A percentile compares a stretch with the other conserved stretches of the same genome.
Evolutionary conservation across 2,329 filamentous ascomycete genomes (phyloP).

Genomic region (Penicillium oxalicum): DNA sequence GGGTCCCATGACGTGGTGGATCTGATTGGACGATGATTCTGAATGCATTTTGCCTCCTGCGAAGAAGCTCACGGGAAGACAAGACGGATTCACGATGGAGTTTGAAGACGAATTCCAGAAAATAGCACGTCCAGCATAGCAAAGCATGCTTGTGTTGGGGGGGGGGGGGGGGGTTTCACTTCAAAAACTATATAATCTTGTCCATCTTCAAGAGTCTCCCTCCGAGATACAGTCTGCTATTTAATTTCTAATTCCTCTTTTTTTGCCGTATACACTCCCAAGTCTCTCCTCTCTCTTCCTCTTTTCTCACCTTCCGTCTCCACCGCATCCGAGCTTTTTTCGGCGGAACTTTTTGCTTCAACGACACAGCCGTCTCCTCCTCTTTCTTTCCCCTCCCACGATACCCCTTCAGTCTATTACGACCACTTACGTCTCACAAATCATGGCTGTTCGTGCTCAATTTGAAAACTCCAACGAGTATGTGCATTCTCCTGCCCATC

Average conservation of each 20-base stretch:
- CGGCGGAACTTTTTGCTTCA: neutral
- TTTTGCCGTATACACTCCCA: neutral
- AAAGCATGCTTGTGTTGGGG: too few relatives aligned
- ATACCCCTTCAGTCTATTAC: constrained; percentile 1
- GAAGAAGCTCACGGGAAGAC: too few relatives aligned
- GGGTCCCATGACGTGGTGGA: too few relatives aligned
- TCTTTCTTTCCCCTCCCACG: constrained; percentile 1
- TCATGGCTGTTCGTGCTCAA: constrained; percentile 45
- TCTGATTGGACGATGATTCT: too few relatives aligned
- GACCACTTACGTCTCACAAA: constrained; percentile 3
- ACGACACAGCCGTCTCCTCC: neutral
- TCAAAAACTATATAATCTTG: too few relatives aligned
- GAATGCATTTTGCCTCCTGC: too few relatives aligned
- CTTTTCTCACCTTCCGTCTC: constrained; percentile 13
- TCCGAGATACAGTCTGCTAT: too few relatives aligned
- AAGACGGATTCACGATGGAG: too few relatives aligned
- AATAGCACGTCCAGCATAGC: too few relatives aligned
- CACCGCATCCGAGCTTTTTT: constrained; percentile 12
- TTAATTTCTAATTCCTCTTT: neutral
- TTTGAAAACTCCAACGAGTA: constrained; percentile 49
- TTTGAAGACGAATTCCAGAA: too few relatives aligned
- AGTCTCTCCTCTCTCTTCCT: neutral
- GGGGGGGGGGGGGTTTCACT: too few relatives aligned
- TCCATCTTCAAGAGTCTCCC: too few relatives aligned
- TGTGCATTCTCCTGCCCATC: constrained; percentile 9